These are phyloP conservation scores for Leptosphaerulina australis DNA, from an alignment of 2,329 filamentous ascomycete species.

Conservation along the genomic window DNA sequence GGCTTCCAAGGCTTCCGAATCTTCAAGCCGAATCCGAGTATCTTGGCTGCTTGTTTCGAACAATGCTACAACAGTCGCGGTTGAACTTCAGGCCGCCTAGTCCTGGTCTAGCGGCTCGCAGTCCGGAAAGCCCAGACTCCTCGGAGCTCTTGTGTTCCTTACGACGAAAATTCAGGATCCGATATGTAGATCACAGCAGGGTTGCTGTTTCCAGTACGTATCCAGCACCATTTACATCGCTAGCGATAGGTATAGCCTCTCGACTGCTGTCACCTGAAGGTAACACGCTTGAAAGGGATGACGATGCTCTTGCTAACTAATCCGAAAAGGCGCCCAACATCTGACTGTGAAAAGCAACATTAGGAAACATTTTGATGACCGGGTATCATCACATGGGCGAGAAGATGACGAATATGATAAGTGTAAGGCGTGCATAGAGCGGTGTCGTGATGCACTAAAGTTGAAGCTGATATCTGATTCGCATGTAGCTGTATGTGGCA, in stretches of 20 bases:
- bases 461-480: too few species aligned
- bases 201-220: neutral
- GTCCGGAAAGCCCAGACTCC: neutral
- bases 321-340: neutral
- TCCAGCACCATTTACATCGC: neutral
- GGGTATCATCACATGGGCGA: neutral
- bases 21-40: neutral
- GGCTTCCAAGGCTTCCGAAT: too few species aligned
- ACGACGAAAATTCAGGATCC: slow-evolving; percentile 7
- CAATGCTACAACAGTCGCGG: neutral
- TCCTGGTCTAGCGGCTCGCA: neutral
- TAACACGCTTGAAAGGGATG: too few species aligned
- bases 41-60: neutral
- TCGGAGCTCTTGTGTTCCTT: slow-evolving; percentile 1
- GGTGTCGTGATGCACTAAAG: neutral
- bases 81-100: slow-evolving; percentile 3
- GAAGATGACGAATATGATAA: neutral
- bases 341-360: neutral
- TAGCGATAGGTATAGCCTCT: neutral
- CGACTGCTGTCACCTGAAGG: neutral
- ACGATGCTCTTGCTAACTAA: slow-evolving; percentile 10
- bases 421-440: neutral
- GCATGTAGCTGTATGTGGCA: too few species aligned
- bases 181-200: slow-evolving; percentile 6
- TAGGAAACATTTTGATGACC: too few species aligned